Conservation (phyloP, 306 rosid species). For the Malus sylvestris region DNA sequence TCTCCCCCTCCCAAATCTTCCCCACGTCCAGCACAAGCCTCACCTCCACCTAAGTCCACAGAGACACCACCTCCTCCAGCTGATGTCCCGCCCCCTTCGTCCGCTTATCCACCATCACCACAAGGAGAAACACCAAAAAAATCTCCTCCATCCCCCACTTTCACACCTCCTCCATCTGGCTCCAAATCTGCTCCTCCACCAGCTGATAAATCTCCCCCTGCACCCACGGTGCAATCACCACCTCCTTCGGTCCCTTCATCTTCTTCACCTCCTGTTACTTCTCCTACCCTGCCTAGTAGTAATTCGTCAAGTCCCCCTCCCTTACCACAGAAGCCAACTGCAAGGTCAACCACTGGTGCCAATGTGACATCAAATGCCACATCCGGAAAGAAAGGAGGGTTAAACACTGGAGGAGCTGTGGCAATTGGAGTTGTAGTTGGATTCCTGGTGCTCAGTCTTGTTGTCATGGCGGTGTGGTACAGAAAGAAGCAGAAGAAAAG, state of each 20-base stretch:
- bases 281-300: conserved; percentile 31
- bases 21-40: conserved; percentile 34
- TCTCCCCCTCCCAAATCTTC: conserved; percentile 56
- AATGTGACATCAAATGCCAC: not conserved
- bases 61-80: conserved; percentile 57
- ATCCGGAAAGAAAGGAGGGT: conserved; percentile 39
- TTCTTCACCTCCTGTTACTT: conserved; percentile 46
- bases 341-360: conserved; percentile 34
- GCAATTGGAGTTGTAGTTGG: conserved; percentile 62
- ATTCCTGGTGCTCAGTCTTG: conserved; percentile 56
- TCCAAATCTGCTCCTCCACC: conserved; percentile 46
- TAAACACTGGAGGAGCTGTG: conserved; percentile 39
- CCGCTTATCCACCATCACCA: conserved; percentile 44
- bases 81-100: conserved; percentile 43
- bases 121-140: conserved; percentile 35
- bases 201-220: conserved; percentile 23
- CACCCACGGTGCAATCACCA: conserved; percentile 42
- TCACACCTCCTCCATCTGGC: conserved; percentile 46
- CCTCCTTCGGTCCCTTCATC: conserved; percentile 59
- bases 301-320: conserved; percentile 29
- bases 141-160: conserved; percentile 41
- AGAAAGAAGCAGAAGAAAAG: conserved; percentile 52
- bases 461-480: conserved; percentile 59
- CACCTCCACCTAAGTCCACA: conserved; percentile 42
- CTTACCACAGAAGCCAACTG: conserved; percentile 53